A percentile compares a stretch with the other conserved stretches of the same genome.
phyloP scores from a whole-genome alignment of 306 rosid species.

The Astragalus membranaceus region DNA sequence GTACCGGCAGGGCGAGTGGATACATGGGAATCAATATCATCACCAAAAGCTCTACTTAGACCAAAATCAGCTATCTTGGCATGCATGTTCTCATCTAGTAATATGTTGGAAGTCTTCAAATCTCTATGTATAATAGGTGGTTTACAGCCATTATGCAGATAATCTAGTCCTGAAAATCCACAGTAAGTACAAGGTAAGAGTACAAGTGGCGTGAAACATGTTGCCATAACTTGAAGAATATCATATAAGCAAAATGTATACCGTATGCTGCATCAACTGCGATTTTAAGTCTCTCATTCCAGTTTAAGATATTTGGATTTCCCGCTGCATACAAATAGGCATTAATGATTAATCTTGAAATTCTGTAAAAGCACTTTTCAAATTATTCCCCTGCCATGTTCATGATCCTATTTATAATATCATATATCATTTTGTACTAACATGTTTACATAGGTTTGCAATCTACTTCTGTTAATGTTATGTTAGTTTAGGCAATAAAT shows the following conservation, averaged over 20 bases:
- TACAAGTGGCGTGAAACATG: not conserved
- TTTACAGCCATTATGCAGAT: constrained; percentile 36
- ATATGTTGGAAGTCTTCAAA: constrained; percentile 45
- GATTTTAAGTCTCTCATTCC: constrained; percentile 5
- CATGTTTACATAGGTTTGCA: not conserved
- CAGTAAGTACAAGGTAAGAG: not conserved
- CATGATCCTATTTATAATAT: not conserved
- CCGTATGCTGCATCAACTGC: constrained; percentile 9
- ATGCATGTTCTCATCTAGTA: constrained; percentile 26
- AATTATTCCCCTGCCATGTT: not conserved
- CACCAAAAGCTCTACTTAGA: not conserved
- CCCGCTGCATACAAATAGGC: not conserved
- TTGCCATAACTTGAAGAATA: no score
- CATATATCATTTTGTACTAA: not conserved
- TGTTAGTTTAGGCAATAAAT: no score
- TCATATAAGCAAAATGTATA: not conserved
- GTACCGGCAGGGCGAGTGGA: constrained; percentile 27
- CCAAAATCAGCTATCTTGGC: constrained; percentile 30
- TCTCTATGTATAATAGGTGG: constrained; percentile 37
- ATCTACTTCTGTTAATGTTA: not conserved
- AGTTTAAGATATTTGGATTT: not conserved
- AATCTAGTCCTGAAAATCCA: constrained; percentile 24
- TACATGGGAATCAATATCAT: not conserved
- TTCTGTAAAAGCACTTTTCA: no score
- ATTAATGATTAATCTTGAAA: not conserved